These are phyloP conservation scores for Fusarium tricinctum DNA, from an alignment of 2,329 filamentous ascomycete genomes.

Conservation along the genomic window DNA sequence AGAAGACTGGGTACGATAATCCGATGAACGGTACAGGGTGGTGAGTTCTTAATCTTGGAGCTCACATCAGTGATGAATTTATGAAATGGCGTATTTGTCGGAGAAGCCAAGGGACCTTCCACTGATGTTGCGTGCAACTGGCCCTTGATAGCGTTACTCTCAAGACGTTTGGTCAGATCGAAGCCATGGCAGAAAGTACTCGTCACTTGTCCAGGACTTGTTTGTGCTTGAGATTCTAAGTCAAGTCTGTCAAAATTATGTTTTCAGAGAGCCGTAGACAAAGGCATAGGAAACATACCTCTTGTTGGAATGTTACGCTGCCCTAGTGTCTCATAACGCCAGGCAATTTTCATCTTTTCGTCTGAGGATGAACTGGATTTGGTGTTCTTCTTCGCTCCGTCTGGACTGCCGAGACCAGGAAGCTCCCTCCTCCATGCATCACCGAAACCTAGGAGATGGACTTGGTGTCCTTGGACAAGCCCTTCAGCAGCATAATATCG, in stretches of 20 bases:
- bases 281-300: constrained; percentile 65
- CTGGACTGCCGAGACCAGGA: constrained; percentile 74
- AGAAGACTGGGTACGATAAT: constrained; percentile 87
- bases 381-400: constrained; percentile 56
- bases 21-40: constrained; percentile 77
- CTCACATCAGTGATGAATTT: constrained; percentile 73
- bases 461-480: constrained; percentile 87
- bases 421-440: constrained; percentile 87
- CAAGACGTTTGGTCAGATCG: constrained; percentile 76
- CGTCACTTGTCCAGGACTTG: constrained; percentile 42
- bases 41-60: constrained; percentile 68
- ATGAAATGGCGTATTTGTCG: constrained; percentile 62
- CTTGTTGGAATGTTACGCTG: constrained; percentile 73
- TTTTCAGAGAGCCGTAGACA: neutral
- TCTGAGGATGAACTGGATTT: constrained; percentile 59
- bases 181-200: constrained; percentile 78
- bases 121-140: constrained; percentile 66
- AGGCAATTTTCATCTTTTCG: constrained; percentile 98
- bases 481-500: constrained; percentile 95
- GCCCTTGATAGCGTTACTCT: constrained; percentile 63
- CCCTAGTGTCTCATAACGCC: constrained; percentile 91
- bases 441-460: constrained; percentile 86
- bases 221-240: constrained; percentile 40
- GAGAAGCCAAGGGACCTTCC: constrained; percentile 46
- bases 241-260: constrained; percentile 5